Conservation (phyloP, 805 yeast genomes). For the Candida germanica region DNA sequence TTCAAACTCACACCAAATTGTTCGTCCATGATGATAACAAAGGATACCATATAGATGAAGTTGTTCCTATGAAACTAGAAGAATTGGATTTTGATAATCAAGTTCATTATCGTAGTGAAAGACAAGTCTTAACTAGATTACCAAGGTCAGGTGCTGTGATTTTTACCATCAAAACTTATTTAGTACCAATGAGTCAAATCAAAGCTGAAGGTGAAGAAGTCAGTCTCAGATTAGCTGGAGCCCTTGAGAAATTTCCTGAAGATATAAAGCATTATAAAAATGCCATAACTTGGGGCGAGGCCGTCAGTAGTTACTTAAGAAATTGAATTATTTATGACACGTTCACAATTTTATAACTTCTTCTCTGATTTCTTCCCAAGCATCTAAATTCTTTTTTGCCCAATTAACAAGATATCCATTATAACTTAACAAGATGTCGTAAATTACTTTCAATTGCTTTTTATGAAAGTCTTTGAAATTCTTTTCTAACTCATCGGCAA, state of each 20-base stretch:
- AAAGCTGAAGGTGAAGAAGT: slow-evolving; percentile 33
- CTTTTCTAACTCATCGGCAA: slow-evolving; percentile 44
- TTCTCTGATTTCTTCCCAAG: slow-evolving; percentile 62
- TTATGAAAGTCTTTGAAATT: slow-evolving; percentile 48
- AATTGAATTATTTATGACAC: not conserved
- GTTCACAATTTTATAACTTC: slow-evolving; percentile 27
- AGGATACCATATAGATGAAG: slow-evolving; percentile 33
- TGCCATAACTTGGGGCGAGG: slow-evolving; percentile 66
- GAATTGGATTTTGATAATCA: slow-evolving; percentile 35
- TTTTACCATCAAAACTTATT: slow-evolving; percentile 41
- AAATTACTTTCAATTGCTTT: slow-evolving; percentile 49
- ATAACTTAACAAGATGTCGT: slow-evolving; percentile 50
- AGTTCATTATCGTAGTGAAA: slow-evolving; percentile 42
- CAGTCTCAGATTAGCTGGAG: slow-evolving; percentile 54
- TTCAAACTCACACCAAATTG: slow-evolving; percentile 34
- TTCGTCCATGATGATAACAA: slow-evolving; percentile 40
- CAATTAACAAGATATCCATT: slow-evolving; percentile 57
- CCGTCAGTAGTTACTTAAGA: slow-evolving; percentile 39
- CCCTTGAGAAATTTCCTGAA: slow-evolving; percentile 61
- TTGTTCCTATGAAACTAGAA: slow-evolving; percentile 22
- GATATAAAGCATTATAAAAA: slow-evolving; percentile 61
- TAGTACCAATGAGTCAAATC: slow-evolving; percentile 33
- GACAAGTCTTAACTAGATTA: slow-evolving; percentile 38
- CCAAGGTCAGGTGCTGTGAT: slow-evolving; percentile 38
- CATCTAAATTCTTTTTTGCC: slow-evolving; percentile 65